These are phyloP conservation scores for Orbilia quercus DNA, from an alignment of 2,329 filamentous ascomycete species.

Conservation along the genomic window DNA sequence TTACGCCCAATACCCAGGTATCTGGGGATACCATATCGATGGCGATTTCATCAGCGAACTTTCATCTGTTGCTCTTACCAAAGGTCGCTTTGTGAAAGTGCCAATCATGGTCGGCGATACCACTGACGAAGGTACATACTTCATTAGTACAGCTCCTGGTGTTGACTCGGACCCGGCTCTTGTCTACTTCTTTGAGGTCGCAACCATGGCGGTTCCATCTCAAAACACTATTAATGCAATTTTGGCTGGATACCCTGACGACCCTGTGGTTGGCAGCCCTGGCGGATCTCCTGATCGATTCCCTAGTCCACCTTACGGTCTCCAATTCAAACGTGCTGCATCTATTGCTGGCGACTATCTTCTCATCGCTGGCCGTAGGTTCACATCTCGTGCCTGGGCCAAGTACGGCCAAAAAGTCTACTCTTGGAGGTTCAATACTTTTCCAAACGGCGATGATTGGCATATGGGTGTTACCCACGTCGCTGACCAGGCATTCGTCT, in stretches of 20 bases:
- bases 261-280: constrained; percentile 34
- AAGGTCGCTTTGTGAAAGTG: constrained; percentile 73
- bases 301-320: constrained; percentile 60
- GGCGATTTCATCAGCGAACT: constrained; percentile 69
- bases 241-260: constrained; percentile 33
- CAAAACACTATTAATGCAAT: constrained; percentile 22
- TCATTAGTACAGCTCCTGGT: neutral
- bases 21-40: constrained; percentile 68
- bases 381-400: constrained; percentile 69
- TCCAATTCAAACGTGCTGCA: constrained; percentile 68
- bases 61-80: constrained; percentile 68
- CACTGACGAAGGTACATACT: constrained; percentile 70
- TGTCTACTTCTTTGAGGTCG: neutral
- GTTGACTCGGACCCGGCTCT: constrained; percentile 30
- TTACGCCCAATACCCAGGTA: constrained; percentile 63
- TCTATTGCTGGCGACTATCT: constrained; percentile 69
- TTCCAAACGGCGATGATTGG: constrained; percentile 65
- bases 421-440: constrained; percentile 73
- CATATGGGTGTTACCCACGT: constrained; percentile 69
- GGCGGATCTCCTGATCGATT: constrained; percentile 34
- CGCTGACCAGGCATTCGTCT: constrained; percentile 63
- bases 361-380: constrained; percentile 70
- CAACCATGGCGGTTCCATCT: constrained; percentile 1
- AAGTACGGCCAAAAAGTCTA: constrained; percentile 67
- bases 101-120: constrained; percentile 74